Evolutionary conservation across 805 yeast genomes (phyloP).

Genomic region (Yarrowia deformans): DNA sequence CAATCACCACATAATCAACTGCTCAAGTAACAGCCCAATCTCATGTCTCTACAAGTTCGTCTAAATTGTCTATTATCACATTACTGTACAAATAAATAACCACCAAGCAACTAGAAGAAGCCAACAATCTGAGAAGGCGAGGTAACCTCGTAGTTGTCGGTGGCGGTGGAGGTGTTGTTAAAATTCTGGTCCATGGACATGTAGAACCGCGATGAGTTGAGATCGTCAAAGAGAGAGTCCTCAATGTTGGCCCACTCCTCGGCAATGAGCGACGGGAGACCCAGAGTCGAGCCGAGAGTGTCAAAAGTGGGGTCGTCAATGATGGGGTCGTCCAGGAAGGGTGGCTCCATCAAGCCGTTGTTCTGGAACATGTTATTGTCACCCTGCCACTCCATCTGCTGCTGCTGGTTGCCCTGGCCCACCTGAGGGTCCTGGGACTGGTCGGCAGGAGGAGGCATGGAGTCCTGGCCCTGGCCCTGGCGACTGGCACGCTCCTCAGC

Average conservation of each 20-base stretch:
- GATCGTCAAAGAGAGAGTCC: slow-evolving; percentile 37
- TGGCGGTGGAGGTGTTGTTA: slow-evolving; percentile 34
- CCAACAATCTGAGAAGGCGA: slow-evolving; percentile 37
- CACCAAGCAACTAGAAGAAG: slow-evolving; percentile 21
- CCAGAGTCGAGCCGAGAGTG: slow-evolving; percentile 37
- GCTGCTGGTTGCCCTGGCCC: slow-evolving; percentile 23
- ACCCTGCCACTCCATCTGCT: slow-evolving; percentile 35
- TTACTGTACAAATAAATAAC: slow-evolving; percentile 38
- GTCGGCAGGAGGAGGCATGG: slow-evolving; percentile 19
- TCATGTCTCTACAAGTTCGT: too few relatives aligned
- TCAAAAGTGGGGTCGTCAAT: slow-evolving; percentile 33
- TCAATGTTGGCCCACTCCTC: slow-evolving; percentile 40
- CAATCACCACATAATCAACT: neutral
- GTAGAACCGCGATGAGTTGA: slow-evolving; percentile 36
- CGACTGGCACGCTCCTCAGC: slow-evolving; percentile 22
- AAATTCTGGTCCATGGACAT: slow-evolving; percentile 36
- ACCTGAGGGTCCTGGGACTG: slow-evolving; percentile 20
- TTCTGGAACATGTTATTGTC: slow-evolving; percentile 31
- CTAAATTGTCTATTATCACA: slow-evolving; percentile 11
- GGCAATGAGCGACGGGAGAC: slow-evolving; percentile 36
- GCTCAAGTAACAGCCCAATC: neutral
- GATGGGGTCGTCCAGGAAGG: slow-evolving; percentile 28
- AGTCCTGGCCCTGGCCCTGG: slow-evolving; percentile 10
- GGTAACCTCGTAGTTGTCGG: slow-evolving; percentile 26
- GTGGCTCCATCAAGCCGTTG: slow-evolving; percentile 28